Percentiles rank a stretch among this genome's conserved stretches.
phyloP scores from a whole-genome alignment of 1,284 basidiomycete genomes.

The Leccinum fuscescens region DNA sequence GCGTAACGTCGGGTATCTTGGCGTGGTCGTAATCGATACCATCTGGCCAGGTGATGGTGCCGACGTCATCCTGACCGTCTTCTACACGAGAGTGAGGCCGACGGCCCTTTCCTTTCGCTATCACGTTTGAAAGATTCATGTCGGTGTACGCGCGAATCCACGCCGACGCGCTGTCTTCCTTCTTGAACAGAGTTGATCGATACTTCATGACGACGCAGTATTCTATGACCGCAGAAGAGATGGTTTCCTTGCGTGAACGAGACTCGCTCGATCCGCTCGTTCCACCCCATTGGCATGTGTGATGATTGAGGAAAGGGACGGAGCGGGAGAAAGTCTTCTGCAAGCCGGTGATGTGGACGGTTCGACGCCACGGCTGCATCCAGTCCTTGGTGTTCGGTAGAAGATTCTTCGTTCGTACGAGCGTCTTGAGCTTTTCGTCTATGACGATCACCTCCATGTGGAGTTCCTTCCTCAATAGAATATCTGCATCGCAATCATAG shows the following conservation, averaged over 20 bases:
- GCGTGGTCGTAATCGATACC: no score
- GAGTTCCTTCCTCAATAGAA: background rate
- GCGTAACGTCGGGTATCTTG: no score
- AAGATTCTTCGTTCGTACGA: background rate
- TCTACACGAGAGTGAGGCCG: background rate
- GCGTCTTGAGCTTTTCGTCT: background rate
- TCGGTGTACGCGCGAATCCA: background rate
- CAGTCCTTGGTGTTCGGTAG: background rate
- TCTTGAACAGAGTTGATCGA: background rate
- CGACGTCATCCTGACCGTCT: no score
- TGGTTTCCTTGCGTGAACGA: background rate
- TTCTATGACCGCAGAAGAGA: background rate
- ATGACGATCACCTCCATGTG: background rate
- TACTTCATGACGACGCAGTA: background rate
- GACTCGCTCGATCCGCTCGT: background rate
- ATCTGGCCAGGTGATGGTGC: background rate
- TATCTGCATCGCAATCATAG: no score
- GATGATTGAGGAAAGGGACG: background rate
- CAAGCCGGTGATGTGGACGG: accelerated
- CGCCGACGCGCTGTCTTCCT: background rate
- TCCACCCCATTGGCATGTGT: background rate
- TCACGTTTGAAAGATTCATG: background rate
- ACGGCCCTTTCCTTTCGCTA: background rate
- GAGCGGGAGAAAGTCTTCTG: background rate
- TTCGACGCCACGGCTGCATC: background rate